These are phyloP conservation scores for Mucor plumbeus DNA, from an alignment of 371 early-diverging fungal genomes.

Conservation along the genomic window DNA sequence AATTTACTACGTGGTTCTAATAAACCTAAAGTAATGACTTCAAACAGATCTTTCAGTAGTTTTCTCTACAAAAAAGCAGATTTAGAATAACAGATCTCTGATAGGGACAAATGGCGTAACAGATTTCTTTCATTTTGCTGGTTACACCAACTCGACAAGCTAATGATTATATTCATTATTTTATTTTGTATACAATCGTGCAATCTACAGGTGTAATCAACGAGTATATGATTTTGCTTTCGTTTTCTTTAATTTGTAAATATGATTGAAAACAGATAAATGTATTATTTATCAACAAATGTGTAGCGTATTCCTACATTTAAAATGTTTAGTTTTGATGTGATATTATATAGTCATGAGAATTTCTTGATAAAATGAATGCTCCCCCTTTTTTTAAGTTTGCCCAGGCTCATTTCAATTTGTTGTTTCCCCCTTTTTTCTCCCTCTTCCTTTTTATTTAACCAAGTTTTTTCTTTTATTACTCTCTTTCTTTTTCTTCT, in stretches of 20 bases:
- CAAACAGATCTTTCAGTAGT: neutral
- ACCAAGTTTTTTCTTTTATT: slow-evolving; percentile 9
- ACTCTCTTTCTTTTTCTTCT: slow-evolving; percentile 7
- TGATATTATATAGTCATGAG: neutral
- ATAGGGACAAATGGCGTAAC: neutral
- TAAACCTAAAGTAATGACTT: neutral
- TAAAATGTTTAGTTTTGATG: neutral
- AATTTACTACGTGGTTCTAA: neutral
- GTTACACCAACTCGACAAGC: neutral
- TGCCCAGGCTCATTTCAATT: slow-evolving; percentile 4
- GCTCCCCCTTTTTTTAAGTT: slow-evolving; percentile 1
- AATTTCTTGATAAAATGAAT: neutral
- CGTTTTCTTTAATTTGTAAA: neutral
- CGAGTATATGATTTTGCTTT: neutral
- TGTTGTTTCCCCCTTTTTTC: slow-evolving; percentile 11
- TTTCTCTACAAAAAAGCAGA: no score
- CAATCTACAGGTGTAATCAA: no score
- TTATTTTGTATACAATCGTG: neutral
- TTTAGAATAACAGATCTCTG: no score
- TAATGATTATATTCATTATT: neutral
- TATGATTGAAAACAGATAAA: neutral
- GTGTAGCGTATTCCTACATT: neutral
- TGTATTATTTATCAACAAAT: no score
- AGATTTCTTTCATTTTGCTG: neutral
- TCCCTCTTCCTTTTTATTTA: slow-evolving; percentile 4